Evolutionary conservation across 768 basidiomycete species (phyloP).

Genomic region (Tulasnella sp.): DNA sequence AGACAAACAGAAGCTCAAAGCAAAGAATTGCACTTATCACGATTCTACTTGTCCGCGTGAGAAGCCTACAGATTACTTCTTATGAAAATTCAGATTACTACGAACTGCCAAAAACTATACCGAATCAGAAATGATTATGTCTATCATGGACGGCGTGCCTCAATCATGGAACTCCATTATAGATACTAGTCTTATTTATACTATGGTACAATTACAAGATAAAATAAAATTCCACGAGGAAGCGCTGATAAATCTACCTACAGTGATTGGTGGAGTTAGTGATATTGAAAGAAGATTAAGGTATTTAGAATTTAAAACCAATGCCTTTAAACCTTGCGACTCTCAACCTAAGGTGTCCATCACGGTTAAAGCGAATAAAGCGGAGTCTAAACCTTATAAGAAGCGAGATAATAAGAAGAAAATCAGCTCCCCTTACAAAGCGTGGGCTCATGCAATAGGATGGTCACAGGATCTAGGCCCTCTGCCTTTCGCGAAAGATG

Average conservation of each 20-base stretch:
- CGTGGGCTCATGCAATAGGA: slow-evolving; percentile 15
- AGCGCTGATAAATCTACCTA: neutral
- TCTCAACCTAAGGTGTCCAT: too few relatives aligned
- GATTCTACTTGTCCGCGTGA: slow-evolving; percentile 23
- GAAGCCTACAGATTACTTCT: slow-evolving; percentile 28
- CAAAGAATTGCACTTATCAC: slow-evolving; percentile 23
- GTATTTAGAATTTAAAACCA: too few relatives aligned
- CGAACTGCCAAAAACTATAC: slow-evolving; percentile 14
- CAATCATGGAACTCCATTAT: slow-evolving; percentile 23
- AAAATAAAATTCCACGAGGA: neutral
- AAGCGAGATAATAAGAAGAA: too few relatives aligned
- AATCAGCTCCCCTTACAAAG: too few relatives aligned
- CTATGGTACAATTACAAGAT: neutral
- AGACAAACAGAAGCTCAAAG: slow-evolving; percentile 24
- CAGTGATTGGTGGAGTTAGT: neutral
- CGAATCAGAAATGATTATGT: slow-evolving; percentile 27
- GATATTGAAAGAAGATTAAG: too few relatives aligned
- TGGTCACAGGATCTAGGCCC: slow-evolving; percentile 1
- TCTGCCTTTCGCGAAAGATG: slow-evolving; percentile 23
- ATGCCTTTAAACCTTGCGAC: too few relatives aligned
- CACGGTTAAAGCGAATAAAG: too few relatives aligned
- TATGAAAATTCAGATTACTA: slow-evolving; percentile 25
- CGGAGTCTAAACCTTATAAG: slow-evolving; percentile 16
- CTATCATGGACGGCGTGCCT: slow-evolving; percentile 29
- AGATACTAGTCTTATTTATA: neutral